Evolutionary conservation across 2,329 filamentous ascomycete species (phyloP).

Genomic region (Aspergillus brunneoviolaceus): DNA sequence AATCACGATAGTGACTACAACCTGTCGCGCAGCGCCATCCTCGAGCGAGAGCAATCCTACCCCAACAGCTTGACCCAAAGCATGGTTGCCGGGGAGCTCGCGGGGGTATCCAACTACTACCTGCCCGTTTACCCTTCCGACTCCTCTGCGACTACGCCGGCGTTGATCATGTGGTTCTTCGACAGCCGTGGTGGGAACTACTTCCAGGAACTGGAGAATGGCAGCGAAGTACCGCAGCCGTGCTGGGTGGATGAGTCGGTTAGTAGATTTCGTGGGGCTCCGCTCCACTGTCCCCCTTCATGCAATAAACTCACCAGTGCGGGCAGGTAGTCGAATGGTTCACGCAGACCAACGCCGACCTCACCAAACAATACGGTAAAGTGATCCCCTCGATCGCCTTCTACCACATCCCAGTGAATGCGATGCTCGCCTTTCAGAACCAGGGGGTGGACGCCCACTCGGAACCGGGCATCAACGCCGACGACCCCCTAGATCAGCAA

Average conservation of each 20-base stretch:
- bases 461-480: constrained; percentile 49
- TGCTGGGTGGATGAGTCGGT: constrained; percentile 49
- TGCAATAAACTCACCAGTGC: not conserved
- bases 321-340: constrained; percentile 48
- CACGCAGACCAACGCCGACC: constrained; percentile 27
- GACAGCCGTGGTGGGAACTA: constrained; percentile 62
- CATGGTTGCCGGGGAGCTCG: constrained; percentile 39
- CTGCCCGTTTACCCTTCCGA: constrained; percentile 48
- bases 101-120: constrained; percentile 57
- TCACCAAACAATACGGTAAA: constrained; percentile 32
- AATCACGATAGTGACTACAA: constrained; percentile 68
- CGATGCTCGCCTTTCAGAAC: constrained; percentile 45
- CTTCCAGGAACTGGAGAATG: constrained; percentile 42
- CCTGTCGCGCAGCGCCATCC: constrained; percentile 50
- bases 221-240: constrained; percentile 28
- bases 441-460: constrained; percentile 43
- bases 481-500: constrained; percentile 38
- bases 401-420: constrained; percentile 54
- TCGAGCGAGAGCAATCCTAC: constrained; percentile 40
- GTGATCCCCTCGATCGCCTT: constrained; percentile 54
- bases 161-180: constrained; percentile 69
- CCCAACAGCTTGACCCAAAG: constrained; percentile 44
- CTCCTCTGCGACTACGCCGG: constrained; percentile 30
- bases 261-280: not conserved
- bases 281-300: not conserved